A percentile compares a stretch with the other conserved stretches of the same genome.
Conservation (phyloP, 805 yeast genomes). For the Suhomyces kilbournensis region DNA sequence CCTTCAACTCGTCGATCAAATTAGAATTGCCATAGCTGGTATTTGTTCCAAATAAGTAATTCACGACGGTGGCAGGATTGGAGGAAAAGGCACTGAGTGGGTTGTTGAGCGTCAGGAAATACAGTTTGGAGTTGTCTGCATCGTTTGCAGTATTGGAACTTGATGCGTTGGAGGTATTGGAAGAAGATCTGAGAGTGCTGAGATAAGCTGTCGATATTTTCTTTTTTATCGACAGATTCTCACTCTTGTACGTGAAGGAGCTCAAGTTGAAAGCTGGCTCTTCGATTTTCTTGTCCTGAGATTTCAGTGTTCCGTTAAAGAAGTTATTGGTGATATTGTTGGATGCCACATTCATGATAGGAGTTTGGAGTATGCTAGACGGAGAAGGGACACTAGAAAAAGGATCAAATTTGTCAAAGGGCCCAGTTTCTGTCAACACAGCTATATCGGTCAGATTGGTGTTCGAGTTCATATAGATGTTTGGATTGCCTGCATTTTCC, state of each 20-base stretch:
- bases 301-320: constrained; percentile 19
- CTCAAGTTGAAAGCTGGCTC: constrained; percentile 34
- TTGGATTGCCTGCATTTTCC: not conserved
- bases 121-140: not conserved
- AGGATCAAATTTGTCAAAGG: not conserved
- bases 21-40: constrained; percentile 34
- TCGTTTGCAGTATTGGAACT: not conserved
- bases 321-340: constrained; percentile 36
- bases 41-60: constrained; percentile 39
- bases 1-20: constrained; percentile 35
- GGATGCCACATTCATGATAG: constrained; percentile 24
- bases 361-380: constrained; percentile 21
- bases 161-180: not conserved
- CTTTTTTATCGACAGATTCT: constrained; percentile 1
- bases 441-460: not conserved
- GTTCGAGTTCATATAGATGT: not conserved
- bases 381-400: not conserved
- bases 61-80: constrained; percentile 32
- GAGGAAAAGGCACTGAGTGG: constrained; percentile 30
- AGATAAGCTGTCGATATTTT: not conserved
- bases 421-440: not conserved
- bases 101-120: constrained; percentile 15
- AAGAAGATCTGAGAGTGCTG: not conserved
- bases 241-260: constrained; percentile 32
- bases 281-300: constrained; percentile 10